Conservation (phyloP, 2,329 filamentous ascomycete species). For the Saccharata proteae region DNA sequence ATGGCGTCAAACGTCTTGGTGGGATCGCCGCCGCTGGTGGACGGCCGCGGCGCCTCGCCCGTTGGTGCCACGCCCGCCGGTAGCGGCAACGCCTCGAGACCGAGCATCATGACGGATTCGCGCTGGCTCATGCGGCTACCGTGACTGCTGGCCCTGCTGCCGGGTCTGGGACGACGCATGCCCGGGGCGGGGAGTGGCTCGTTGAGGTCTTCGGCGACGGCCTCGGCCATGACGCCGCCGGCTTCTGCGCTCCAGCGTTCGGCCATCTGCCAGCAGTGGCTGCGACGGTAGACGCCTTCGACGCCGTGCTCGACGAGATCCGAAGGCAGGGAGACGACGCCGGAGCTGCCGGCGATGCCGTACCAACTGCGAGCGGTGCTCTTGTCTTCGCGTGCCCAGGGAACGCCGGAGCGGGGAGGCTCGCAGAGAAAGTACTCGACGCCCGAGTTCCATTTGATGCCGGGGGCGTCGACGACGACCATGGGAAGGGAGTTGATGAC, state of each 20-base stretch:
- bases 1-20: slow-evolving; percentile 39
- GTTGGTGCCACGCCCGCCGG: slow-evolving; percentile 30
- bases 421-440: slow-evolving; percentile 77
- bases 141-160: slow-evolving; percentile 4
- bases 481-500: slow-evolving; percentile 67
- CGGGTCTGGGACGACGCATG: slow-evolving; percentile 2
- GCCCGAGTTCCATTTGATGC: slow-evolving; percentile 53
- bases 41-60: slow-evolving; percentile 14
- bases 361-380: slow-evolving; percentile 55
- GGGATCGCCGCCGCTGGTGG: slow-evolving; percentile 22
- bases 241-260: slow-evolving; percentile 45
- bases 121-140: slow-evolving; percentile 12
- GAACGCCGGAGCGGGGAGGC: slow-evolving; percentile 57
- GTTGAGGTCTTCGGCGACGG: slow-evolving; percentile 21
- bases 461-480: slow-evolving; percentile 64
- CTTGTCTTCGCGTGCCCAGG: slow-evolving; percentile 57
- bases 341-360: slow-evolving; percentile 54
- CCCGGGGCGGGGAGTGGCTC: slow-evolving; percentile 19
- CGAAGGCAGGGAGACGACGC: slow-evolving; percentile 49
- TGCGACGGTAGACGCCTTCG: slow-evolving; percentile 55
- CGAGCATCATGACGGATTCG: slow-evolving; percentile 32
- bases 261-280: slow-evolving; percentile 56
- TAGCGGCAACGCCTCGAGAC: slow-evolving; percentile 35
- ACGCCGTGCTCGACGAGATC: slow-evolving; percentile 55
- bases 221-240: slow-evolving; percentile 20